A percentile compares a stretch with the other conserved stretches of the same genome.
Conservation (phyloP, 2,329 filamentous ascomycete species). For the Pyricularia grisea region DNA sequence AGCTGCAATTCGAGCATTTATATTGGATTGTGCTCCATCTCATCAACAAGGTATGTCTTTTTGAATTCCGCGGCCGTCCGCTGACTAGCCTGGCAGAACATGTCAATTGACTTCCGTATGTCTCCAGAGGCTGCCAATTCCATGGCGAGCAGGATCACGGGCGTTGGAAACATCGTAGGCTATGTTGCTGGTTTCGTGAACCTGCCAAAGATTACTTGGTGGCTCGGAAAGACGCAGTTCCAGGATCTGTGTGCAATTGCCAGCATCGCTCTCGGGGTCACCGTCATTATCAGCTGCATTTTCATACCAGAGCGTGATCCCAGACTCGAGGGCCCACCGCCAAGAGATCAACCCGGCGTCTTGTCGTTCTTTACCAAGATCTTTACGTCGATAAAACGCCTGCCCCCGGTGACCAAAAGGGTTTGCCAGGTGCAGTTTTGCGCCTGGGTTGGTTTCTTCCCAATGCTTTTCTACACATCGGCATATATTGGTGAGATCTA, state of each 20-base stretch:
- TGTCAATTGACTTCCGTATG: background rate
- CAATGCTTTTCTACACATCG: constrained; percentile 89
- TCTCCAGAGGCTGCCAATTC: constrained; percentile 72
- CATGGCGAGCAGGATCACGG: constrained; percentile 82
- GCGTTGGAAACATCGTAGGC: constrained; percentile 82
- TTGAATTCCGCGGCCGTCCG: background rate
- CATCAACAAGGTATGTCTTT: constrained; percentile 62
- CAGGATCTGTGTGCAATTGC: constrained; percentile 85
- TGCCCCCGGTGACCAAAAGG: constrained; percentile 73
- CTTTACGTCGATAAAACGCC: constrained; percentile 62
- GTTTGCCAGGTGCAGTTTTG: constrained; percentile 79
- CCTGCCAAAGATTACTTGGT: constrained; percentile 64
- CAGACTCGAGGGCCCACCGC: constrained; percentile 54
- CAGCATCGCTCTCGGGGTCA: constrained; percentile 59
- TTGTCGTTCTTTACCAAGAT: constrained; percentile 73
- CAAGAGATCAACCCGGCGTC: constrained; percentile 53
- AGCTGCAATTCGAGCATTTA: constrained; percentile 83
- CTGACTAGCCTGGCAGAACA: background rate
- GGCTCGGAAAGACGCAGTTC: constrained; percentile 82
- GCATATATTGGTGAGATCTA: constrained; percentile 93
- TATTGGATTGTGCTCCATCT: constrained; percentile 83
- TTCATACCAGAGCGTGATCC: constrained; percentile 75
- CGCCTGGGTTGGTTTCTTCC: constrained; percentile 93
- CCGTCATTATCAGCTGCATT: constrained; percentile 60
- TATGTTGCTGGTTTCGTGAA: constrained; percentile 82